Conservation (phyloP, 305 asterid genomes). For the Solanum aculeatissimum region DNA sequence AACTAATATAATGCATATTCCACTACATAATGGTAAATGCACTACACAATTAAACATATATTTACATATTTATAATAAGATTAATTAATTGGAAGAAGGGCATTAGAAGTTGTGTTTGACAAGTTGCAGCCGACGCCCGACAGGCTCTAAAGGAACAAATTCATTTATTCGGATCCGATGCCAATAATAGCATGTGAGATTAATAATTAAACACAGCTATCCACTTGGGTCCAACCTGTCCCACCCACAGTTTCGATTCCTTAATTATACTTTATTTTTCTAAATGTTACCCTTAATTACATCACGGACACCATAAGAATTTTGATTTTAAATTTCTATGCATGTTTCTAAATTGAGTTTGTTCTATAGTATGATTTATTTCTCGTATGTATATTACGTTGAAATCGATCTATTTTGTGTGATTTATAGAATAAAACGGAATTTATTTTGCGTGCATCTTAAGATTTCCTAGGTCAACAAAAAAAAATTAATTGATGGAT, state of each 20-base stretch:
- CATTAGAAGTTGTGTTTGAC: background rate
- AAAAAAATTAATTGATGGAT: background rate
- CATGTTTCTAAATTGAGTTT: rapidly evolving
- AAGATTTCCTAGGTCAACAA: background rate
- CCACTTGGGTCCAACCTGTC: background rate
- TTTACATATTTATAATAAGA: too few relatives aligned
- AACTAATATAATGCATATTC: too few relatives aligned
- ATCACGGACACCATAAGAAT: background rate
- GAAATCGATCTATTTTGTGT: background rate
- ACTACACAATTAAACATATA: too few relatives aligned
- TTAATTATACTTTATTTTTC: background rate
- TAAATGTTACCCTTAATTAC: background rate
- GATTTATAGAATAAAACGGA: background rate
- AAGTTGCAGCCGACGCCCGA: background rate
- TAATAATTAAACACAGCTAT: background rate
- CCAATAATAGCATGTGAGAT: background rate
- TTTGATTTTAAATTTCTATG: background rate
- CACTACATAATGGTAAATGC: too few relatives aligned
- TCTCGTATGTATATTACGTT: rapidly evolving
- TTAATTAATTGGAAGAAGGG: background rate
- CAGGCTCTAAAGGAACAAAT: background rate
- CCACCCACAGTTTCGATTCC: background rate
- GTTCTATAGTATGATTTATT: background rate
- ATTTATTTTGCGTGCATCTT: rapidly evolving
- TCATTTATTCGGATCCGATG: background rate